Conservation (phyloP, 2,329 filamentous ascomycete genomes). For the Neofusicoccum ribis region DNA sequence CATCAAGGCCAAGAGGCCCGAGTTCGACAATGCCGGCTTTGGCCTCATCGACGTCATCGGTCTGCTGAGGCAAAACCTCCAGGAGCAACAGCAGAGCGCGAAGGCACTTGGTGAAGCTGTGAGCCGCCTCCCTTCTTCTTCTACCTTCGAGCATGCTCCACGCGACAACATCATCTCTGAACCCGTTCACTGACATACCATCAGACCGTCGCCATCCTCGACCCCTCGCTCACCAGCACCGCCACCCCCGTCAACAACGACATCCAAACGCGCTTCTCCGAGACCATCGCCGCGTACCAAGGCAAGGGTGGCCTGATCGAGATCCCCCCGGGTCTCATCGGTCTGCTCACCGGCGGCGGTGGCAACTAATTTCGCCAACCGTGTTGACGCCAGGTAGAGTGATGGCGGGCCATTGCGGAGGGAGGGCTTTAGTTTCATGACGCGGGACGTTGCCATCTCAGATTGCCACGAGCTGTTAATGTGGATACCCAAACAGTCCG, state of each 20-base stretch:
- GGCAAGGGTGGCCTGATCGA: neutral
- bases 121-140: neutral
- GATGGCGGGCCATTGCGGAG: neutral
- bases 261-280: neutral
- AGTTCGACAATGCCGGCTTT: conserved; percentile 1
- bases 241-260: neutral
- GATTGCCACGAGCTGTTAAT: neutral
- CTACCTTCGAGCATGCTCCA: too few species aligned
- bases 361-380: neutral
- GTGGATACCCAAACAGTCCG: neutral
- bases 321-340: neutral
- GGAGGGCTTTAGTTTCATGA: neutral
- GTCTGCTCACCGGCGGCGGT: neutral
- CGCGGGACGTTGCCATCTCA: neutral
- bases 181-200: neutral
- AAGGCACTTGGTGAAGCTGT: conserved; percentile 4
- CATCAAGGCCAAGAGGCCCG: conserved; percentile 6
- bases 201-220: neutral
- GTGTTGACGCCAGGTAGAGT: neutral
- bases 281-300: neutral
- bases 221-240: neutral
- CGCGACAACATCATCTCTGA: too few species aligned
- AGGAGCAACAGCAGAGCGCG: neutral
- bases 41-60: conserved; percentile 7
- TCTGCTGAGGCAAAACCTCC: neutral